Evolutionary conservation across 805 yeast species (phyloP), one percentile per base, ranked within the genome.

Genomic region (Sugiyamaella smithiae): DNA sequence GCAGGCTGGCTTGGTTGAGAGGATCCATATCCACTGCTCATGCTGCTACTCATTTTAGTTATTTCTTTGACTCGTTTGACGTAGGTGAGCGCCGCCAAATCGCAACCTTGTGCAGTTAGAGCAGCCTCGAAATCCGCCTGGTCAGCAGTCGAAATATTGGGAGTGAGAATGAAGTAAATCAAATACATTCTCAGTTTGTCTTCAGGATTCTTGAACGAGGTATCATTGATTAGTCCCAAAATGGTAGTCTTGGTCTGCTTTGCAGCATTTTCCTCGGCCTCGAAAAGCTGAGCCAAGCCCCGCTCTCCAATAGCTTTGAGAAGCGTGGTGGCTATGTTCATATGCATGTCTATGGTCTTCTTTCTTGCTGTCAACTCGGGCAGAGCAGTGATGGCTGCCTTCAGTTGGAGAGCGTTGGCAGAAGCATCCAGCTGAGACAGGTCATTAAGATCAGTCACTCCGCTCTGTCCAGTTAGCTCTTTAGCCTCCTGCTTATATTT

Each of bases 321-420:
- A 45, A 93, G 71, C 16, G 89, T 79, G 7, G 97, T 87, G 53
- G 95, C 80, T 22, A 93, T 90, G 60, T 88, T 89, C 96, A 93
- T 91, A 69, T 93, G 99, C 83, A 88, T 86, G 69, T 93, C 99
- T 58, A 93, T 84, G 26, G 88, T 81, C 46, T 81, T 75, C 66
- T 93, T 93, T 59, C 95, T 80, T 5, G 88, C 86, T 0, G 97
- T 88, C 52, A 93, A 73, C 65, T 89, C 96, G 2, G 99, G 99
- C 49, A 93, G 75, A 28, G 88, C 89, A 43, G 89, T 89, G 37
- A 93, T 89, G 7, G 97, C 97, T 32, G 75, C 70, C 59, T 73
- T 72, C 26, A 84, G 63, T 46, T 66, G 68, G 37, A 61, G 60
- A 2, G 75, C 67, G 19, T 67, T 63, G 11, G 68, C 60, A 20